A percentile compares a stretch with the other conserved stretches of the same genome.
Conservation (phyloP, 2,329 filamentous ascomycete genomes). For the Aspergillus neotritici region DNA sequence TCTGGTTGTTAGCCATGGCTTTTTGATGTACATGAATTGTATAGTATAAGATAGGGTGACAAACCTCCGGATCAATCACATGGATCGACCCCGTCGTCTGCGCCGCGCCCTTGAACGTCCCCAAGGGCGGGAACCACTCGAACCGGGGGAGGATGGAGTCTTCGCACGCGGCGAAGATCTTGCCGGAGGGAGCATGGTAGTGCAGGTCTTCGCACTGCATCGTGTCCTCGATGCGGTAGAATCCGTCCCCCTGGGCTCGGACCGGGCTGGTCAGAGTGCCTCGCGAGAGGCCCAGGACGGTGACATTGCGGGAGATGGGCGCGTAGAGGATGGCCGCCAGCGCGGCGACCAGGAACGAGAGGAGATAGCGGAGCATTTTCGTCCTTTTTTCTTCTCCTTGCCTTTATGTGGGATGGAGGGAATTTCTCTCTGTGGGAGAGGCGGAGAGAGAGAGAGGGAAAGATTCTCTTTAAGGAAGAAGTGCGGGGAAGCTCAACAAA, state of each 20-base stretch:
- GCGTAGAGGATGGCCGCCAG: constrained; percentile 17
- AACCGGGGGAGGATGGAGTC: constrained; percentile 40
- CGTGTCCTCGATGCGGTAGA: constrained; percentile 48
- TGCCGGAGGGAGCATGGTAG: constrained; percentile 44
- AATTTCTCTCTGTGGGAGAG: too few species aligned
- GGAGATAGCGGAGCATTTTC: neutral
- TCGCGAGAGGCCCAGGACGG: constrained; percentile 20
- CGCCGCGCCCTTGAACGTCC: constrained; percentile 36
- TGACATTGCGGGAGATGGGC: constrained; percentile 15
- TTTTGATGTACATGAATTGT: too few species aligned
- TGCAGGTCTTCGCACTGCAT: constrained; percentile 57
- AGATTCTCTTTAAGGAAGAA: too few species aligned
- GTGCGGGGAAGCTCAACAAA: too few species aligned
- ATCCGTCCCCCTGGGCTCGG: constrained; percentile 25
- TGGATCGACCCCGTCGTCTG: constrained; percentile 33
- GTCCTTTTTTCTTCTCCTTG: neutral
- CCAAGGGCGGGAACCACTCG: constrained; percentile 50
- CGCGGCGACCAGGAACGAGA: constrained; percentile 9
- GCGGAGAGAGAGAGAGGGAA: too few species aligned
- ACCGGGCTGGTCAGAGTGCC: constrained; percentile 13
- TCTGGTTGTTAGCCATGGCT: neutral
- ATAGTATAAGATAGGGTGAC: neutral
- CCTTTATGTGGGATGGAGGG: too few species aligned
- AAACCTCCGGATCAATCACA: constrained; percentile 50
- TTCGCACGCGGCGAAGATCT: constrained; percentile 55